A percentile compares a stretch with the other conserved stretches of the same genome.
Conservation (phyloP, 2,329 filamentous ascomycete species). For the Aspergillus luchuensis region DNA sequence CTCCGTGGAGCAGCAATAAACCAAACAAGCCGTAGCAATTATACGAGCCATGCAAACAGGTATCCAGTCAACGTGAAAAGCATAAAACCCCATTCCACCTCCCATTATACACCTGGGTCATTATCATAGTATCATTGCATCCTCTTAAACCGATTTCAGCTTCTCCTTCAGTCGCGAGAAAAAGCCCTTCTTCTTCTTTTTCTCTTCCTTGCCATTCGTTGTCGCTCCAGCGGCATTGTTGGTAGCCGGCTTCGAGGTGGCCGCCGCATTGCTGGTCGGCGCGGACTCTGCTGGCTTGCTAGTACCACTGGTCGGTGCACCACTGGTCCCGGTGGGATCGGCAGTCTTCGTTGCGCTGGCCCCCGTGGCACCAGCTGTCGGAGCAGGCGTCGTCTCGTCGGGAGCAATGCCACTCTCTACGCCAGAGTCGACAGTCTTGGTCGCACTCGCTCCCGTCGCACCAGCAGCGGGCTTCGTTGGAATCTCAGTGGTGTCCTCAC, state of each 20-base stretch:
- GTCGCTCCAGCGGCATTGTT: constrained; percentile 9
- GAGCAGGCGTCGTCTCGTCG: background rate
- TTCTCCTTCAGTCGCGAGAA: constrained; percentile 60
- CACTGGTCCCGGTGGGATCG: constrained; percentile 5
- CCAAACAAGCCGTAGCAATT: constrained; percentile 9
- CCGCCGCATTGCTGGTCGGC: background rate
- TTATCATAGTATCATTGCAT: background rate
- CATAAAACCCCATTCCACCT: constrained; percentile 10
- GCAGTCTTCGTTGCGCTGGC: constrained; percentile 21
- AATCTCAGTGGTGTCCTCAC: background rate
- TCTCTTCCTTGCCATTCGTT: constrained; percentile 32
- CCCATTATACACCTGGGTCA: constrained; percentile 15
- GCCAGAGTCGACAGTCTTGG: constrained; percentile 20
- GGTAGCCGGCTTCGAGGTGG: constrained; percentile 3
- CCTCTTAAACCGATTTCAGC: constrained; percentile 41
- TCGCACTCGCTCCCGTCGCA: constrained; percentile 13
- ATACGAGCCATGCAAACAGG: constrained; percentile 22
- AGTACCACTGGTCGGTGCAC: background rate
- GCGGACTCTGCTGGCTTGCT: background rate
- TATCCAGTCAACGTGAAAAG: constrained; percentile 24
- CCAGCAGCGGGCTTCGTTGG: constrained; percentile 2
- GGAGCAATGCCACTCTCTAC: background rate
- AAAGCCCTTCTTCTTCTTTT: constrained; percentile 68
- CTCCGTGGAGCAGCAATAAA: background rate
- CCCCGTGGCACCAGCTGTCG: constrained; percentile 12